Percentiles rank a stretch among this genome's conserved stretches.
phyloP scores from a whole-genome alignment of 805 yeast species.

The Teunomyces panamensis region DNA sequence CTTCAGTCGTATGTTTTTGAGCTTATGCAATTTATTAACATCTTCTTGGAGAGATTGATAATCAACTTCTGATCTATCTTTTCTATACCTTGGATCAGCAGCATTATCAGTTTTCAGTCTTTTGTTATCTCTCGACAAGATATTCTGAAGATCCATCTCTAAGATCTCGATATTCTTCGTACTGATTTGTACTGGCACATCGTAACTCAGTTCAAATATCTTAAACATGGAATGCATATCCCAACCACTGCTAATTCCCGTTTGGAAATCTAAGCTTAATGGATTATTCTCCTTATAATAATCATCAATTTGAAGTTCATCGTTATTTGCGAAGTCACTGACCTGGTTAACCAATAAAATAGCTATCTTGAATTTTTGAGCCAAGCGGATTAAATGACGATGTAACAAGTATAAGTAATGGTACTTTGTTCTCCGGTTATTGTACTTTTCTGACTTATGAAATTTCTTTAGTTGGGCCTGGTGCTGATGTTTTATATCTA shows the following conservation, averaged over 20 bases:
- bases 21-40: conserved; percentile 1
- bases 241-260: conserved; percentile 24
- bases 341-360: conserved; percentile 24
- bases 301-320: not conserved
- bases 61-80: not conserved
- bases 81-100: conserved; percentile 10
- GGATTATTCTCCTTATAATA: conserved; percentile 9
- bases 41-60: not conserved
- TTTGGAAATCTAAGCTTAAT: conserved; percentile 15
- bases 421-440: conserved; percentile 16
- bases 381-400: conserved; percentile 16
- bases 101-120: conserved; percentile 3
- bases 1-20: conserved; percentile 11
- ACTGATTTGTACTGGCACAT: not conserved
- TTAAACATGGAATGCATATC: conserved; percentile 7
- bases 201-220: not conserved
- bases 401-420: conserved; percentile 17
- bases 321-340: conserved; percentile 15
- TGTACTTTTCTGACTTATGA: conserved; percentile 22
- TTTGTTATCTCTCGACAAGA: not conserved
- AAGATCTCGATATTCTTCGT: not conserved
- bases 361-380: conserved; percentile 15
- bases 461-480: conserved; percentile 18
- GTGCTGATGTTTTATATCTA: conserved; percentile 13
- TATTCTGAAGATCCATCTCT: conserved; percentile 3